A percentile compares a stretch with the other conserved stretches of the same genome.
These are phyloP conservation scores for Iris macrosiphon DNA, from an alignment of 106 monocot species.

Conservation along the genomic window DNA sequence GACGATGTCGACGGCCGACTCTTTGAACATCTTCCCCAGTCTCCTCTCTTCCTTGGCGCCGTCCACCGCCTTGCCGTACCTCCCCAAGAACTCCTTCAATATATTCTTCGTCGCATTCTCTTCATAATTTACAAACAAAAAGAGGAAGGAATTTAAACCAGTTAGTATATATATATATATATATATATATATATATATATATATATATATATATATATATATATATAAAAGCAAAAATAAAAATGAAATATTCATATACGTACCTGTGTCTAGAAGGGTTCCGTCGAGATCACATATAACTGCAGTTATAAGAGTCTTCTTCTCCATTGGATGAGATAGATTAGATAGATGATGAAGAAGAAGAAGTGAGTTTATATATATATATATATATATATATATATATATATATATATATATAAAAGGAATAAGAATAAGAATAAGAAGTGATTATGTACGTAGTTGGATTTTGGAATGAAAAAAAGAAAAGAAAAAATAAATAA, in stretches of 20 bases:
- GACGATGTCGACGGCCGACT: slow-evolving; percentile 41
- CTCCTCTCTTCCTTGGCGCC: slow-evolving; percentile 45
- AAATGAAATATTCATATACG: too few species aligned
- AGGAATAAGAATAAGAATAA: not conserved
- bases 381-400: too few species aligned
- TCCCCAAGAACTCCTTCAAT: slow-evolving; percentile 42
- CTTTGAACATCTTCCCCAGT: slow-evolving; percentile 58
- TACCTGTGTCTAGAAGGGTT: slow-evolving; percentile 57
- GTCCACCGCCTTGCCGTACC: slow-evolving; percentile 42
- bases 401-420: too few species aligned
- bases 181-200: too few species aligned
- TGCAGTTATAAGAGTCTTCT: slow-evolving; percentile 25
- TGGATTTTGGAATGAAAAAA: too few species aligned
- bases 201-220: too few species aligned
- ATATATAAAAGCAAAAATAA: too few species aligned
- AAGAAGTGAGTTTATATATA: not conserved
- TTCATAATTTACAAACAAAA: slow-evolving; percentile 8
- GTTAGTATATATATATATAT: too few species aligned
- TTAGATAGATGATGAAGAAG: slow-evolving; percentile 4
- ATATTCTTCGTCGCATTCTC: slow-evolving; percentile 42
- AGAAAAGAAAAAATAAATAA: too few species aligned
- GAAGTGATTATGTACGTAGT: not conserved
- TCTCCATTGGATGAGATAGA: slow-evolving; percentile 3
- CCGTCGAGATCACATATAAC: slow-evolving; percentile 65
- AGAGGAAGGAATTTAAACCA: not conserved